Evolutionary conservation across 805 yeast species (phyloP).

Genomic region (Brettanomyces sp.): DNA sequence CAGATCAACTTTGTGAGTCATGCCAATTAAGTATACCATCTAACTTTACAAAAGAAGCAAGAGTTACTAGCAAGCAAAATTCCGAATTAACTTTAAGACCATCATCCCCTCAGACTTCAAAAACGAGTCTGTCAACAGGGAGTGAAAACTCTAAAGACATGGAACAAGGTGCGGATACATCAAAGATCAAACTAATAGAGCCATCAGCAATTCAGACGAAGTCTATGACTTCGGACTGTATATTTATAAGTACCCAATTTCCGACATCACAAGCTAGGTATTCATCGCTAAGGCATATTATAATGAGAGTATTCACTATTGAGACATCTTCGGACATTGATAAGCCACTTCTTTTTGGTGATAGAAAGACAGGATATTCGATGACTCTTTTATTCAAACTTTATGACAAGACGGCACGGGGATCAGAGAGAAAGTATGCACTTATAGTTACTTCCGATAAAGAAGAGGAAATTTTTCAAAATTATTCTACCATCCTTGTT

Average conservation of each 20-base stretch:
- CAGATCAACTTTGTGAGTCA: slow-evolving; percentile 39
- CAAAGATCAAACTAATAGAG: neutral
- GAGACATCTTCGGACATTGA: slow-evolving; percentile 53
- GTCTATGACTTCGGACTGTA: slow-evolving; percentile 9
- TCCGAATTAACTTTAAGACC: neutral
- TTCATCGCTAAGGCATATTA: slow-evolving; percentile 47
- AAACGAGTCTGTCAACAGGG: neutral
- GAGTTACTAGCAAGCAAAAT: neutral
- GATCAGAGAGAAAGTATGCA: slow-evolving; percentile 62
- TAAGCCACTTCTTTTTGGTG: slow-evolving; percentile 58
- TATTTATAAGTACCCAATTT: slow-evolving; percentile 50
- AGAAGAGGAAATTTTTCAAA: slow-evolving; percentile 40
- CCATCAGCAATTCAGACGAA: slow-evolving; percentile 7
- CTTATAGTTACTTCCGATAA: slow-evolving; percentile 48
- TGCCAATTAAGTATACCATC: slow-evolving; percentile 47
- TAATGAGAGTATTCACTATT: slow-evolving; percentile 56
- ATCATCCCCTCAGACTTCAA: neutral
- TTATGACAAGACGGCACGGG: slow-evolving; percentile 58
- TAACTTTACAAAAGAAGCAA: slow-evolving; percentile 8
- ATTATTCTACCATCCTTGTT: slow-evolving; percentile 42
- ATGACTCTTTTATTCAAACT: slow-evolving; percentile 52
- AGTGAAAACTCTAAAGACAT: neutral
- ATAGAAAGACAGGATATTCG: slow-evolving; percentile 50
- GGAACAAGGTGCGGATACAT: neutral
- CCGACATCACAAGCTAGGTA: slow-evolving; percentile 44